Evolutionary conservation across 352 stramenopile genomes (phyloP), one percentile per base, ranked within the genome.

Genomic region (Phytophthora colocasiae): DNA sequence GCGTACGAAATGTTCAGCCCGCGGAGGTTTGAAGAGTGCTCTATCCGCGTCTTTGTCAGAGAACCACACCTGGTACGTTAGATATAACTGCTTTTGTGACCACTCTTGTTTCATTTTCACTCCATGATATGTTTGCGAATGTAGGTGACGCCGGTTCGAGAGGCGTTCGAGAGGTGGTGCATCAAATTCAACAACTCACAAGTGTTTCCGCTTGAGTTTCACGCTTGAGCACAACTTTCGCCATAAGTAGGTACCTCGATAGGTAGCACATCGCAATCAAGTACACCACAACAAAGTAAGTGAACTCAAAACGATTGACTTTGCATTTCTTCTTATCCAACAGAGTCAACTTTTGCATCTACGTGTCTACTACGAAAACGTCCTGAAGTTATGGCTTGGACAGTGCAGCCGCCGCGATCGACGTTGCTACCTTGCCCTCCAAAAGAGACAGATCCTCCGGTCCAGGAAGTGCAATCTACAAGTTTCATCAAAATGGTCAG

Each of bases 41-140:
- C 79, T 0, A 85, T 95, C 55, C 85, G 87, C 1, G 54, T 95
- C 3, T 95, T 91, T 48, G 85, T 93, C 19, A 89, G 86, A 64
- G 66, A 90, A 22, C 66, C 76, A 14, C 48, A 41, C 24, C 29
- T 93, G 74, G 84, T 91, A 80, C 43, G 79, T 71, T n/a, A 34
- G 22, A 19, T 12, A 12, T 17, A 10, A 2, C 12, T 43, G 26
- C 40, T 49, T 48, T 45, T 31, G 29, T 31, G 29, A 27, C 29
- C 17, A 27, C 17, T 22, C 26, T 31, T 24, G 8, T 45, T 24
- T 29, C 44, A 6, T 34, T 31, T 31, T 31, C 27, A 31, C 22
- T 22, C 22, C 22, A 22, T 22, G 22, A 2, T 22, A 22, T 22
- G n/a, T 31, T 32, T 36, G 47, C 55, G 14, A 57, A 17, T 61